A percentile compares a stretch with the other conserved stretches of the same genome.
phyloP scores from a whole-genome alignment of 352 stramenopile species.

The Thalassiosira hispida region DNA sequence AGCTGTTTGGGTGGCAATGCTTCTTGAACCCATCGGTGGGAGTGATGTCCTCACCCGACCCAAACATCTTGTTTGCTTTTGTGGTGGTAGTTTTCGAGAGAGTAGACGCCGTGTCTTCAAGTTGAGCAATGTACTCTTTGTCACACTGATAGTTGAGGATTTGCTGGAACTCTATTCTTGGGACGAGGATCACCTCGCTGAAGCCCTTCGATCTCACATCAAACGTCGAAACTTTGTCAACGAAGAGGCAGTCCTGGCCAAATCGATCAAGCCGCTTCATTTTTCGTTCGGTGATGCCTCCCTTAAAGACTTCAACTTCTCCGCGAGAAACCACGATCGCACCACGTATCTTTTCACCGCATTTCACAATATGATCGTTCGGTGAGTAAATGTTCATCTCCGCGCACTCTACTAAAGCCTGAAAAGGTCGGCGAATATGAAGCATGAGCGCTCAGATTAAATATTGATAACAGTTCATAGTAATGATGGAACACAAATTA shows the following conservation, averaged over 20 bases:
- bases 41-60: constrained; percentile 51
- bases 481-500: background rate
- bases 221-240: constrained; percentile 45
- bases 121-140: constrained; percentile 52
- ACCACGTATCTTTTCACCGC: constrained; percentile 54
- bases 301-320: constrained; percentile 63
- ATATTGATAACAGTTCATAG: background rate
- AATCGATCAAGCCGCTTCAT: constrained; percentile 62
- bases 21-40: constrained; percentile 44
- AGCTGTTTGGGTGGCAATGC: constrained; percentile 58
- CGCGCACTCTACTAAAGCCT: constrained; percentile 56
- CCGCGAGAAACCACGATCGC: constrained; percentile 59
- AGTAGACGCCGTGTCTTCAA: constrained; percentile 44
- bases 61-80: constrained; percentile 72
- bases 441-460: background rate
- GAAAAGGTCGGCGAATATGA: background rate
- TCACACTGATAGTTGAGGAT: constrained; percentile 64
- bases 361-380: constrained; percentile 65
- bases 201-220: constrained; percentile 59
- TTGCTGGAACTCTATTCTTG: constrained; percentile 54
- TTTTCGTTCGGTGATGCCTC: constrained; percentile 55
- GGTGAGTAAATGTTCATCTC: constrained; percentile 67
- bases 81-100: constrained; percentile 39
- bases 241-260: constrained; percentile 60
- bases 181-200: constrained; percentile 63